Conservation (phyloP, 352 stramenopile genomes). For the Phytophthora lateralis region DNA sequence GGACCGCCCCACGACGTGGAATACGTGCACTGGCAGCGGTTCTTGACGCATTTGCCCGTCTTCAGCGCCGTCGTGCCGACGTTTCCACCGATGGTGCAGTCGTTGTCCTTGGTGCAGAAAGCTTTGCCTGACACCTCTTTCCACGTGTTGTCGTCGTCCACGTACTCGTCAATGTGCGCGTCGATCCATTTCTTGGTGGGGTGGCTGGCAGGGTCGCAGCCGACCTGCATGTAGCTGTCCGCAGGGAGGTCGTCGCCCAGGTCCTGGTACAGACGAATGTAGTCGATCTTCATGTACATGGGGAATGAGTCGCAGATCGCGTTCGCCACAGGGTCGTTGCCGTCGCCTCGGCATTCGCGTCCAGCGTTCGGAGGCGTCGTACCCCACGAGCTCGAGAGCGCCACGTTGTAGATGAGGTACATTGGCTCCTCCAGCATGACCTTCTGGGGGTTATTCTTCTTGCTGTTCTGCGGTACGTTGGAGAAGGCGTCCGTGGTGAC, state of each 20-base stretch:
- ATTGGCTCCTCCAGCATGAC: constrained; percentile 69
- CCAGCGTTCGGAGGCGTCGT: constrained; percentile 51
- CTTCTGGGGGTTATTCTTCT: constrained; percentile 56
- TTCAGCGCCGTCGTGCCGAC: constrained; percentile 29
- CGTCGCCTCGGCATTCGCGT: constrained; percentile 52
- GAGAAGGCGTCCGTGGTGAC: constrained; percentile 56
- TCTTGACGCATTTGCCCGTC: constrained; percentile 53
- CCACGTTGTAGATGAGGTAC: constrained; percentile 72
- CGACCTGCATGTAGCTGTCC: constrained; percentile 59
- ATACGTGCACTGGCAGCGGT: constrained; percentile 54
- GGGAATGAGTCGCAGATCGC: constrained; percentile 81
- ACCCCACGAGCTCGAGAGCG: constrained; percentile 51
- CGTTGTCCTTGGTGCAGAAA: constrained; percentile 48
- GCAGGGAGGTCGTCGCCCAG: constrained; percentile 27
- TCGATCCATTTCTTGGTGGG: constrained; percentile 77
- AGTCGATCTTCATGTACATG: constrained; percentile 90
- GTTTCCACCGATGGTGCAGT: constrained; percentile 55
- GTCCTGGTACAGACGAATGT: constrained; percentile 83
- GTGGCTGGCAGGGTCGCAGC: constrained; percentile 64
- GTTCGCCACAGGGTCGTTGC: constrained; percentile 48
- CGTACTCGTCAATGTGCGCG: constrained; percentile 67
- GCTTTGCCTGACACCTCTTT: constrained; percentile 47
- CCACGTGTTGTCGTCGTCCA: constrained; percentile 57
- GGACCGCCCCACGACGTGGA: constrained; percentile 57
- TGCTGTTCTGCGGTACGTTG: constrained; percentile 42